Percentiles rank a stretch among this genome's conserved stretches.
phyloP scores from a whole-genome alignment of 2,329 filamentous ascomycete species.

The Botrytis elliptica region DNA sequence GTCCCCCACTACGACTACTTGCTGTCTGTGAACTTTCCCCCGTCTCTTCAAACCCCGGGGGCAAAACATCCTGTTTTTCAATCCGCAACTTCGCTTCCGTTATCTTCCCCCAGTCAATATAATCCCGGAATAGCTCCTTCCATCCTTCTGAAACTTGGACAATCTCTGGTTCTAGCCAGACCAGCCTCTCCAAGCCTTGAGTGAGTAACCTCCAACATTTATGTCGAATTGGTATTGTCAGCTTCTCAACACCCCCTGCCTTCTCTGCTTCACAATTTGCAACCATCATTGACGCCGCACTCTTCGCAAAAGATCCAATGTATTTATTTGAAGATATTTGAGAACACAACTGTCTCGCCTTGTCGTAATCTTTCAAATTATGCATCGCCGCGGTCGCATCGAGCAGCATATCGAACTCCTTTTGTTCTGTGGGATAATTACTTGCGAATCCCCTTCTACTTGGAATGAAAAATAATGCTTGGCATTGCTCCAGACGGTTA shows the following conservation, averaged over 20 bases:
- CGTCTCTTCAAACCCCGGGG: background rate
- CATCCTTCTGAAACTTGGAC: background rate
- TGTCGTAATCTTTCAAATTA: background rate
- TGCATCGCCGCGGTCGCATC: background rate
- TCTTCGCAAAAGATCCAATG: slow-evolving; percentile 1
- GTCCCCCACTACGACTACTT: background rate
- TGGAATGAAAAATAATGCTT: background rate
- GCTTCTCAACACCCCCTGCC: background rate
- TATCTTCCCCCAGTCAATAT: background rate
- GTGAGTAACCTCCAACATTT: background rate
- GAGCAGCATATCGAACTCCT: background rate
- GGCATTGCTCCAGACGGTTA: slow-evolving; percentile 3
- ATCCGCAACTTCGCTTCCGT: background rate
- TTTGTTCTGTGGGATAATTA: background rate
- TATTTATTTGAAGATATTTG: background rate
- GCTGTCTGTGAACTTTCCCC: background rate
- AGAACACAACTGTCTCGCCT: background rate
- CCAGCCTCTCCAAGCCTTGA: background rate
- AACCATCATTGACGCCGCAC: background rate
- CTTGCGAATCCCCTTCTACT: background rate
- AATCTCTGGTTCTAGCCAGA: background rate
- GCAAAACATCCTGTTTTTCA: background rate
- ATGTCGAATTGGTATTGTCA: background rate
- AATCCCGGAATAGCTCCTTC: background rate
- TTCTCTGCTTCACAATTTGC: background rate